phyloP scores from a whole-genome alignment of 257 asterid species.

The Linaria vulgaris region DNA sequence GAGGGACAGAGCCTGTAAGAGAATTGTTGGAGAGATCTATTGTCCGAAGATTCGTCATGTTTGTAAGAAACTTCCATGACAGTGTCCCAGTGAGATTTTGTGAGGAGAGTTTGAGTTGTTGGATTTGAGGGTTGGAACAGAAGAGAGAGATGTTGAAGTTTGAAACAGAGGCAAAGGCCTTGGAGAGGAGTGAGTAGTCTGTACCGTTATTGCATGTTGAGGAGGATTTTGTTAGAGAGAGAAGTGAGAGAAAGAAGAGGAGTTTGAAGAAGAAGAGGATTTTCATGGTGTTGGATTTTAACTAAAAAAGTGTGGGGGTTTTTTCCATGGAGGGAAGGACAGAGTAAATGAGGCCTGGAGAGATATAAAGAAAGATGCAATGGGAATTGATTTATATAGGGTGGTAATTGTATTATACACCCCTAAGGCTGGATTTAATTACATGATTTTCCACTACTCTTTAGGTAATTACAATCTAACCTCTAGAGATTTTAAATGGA shows the following conservation, averaged over 20 bases:
- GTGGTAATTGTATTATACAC: too few species aligned
- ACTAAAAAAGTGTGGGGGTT: background rate
- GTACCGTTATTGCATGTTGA: conserved; percentile 41
- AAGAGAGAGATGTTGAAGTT: conserved; percentile 67
- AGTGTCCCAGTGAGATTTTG: conserved; percentile 64
- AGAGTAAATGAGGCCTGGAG: background rate
- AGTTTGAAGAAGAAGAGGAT: conserved; percentile 32
- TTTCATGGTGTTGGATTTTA: conserved; percentile 36
- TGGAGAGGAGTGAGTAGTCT: conserved; percentile 43
- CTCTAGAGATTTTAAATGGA: too few species aligned
- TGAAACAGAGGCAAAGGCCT: conserved; percentile 73
- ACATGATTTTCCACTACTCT: too few species aligned
- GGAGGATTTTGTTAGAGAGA: conserved; percentile 35
- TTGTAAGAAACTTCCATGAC: conserved; percentile 66
- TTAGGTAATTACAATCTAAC: too few species aligned
- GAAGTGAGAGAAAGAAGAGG: conserved; percentile 34
- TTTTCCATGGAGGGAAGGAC: conserved; percentile 17
- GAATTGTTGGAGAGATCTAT: conserved; percentile 78
- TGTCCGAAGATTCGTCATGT: conserved; percentile 55
- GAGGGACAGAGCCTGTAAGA: conserved; percentile 61
- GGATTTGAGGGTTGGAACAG: conserved; percentile 46
- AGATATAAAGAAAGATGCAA: background rate
- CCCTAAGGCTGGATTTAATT: too few species aligned
- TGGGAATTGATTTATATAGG: background rate
- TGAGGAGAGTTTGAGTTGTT: conserved; percentile 47